phyloP scores from a whole-genome alignment of 192 early-diverging fungal genomes.

The Pilaira anomala region DNA sequence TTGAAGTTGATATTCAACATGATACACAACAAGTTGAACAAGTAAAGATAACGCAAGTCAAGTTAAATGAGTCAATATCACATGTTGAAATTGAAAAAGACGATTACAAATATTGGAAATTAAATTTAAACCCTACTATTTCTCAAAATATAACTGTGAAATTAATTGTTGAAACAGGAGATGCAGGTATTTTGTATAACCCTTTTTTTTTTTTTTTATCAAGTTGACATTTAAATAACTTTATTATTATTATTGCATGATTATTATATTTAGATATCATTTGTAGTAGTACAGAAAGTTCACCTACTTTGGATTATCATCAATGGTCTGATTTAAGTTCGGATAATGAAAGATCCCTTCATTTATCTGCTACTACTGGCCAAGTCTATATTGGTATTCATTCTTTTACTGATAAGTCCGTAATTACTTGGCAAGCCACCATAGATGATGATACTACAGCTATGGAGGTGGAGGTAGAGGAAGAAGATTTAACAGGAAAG shows the following conservation, averaged over 20 bases:
- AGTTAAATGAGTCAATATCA: conserved; percentile 21
- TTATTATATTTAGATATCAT: conserved; percentile 40
- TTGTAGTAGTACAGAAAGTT: conserved; percentile 23
- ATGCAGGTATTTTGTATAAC: too few species aligned
- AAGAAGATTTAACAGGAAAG: conserved; percentile 13
- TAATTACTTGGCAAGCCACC: conserved; percentile 2
- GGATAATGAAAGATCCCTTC: conserved; percentile 11
- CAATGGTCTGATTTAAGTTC: conserved; percentile 46
- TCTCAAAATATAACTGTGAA: conserved; percentile 2
- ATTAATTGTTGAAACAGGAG: conserved; percentile 20
- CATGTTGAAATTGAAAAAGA: background rate
- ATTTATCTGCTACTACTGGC: conserved; percentile 14
- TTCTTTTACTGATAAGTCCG: conserved; percentile 22
- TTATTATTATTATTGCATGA: conserved; percentile 7
- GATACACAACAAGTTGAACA: conserved; percentile 12
- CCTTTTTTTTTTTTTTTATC: too few species aligned
- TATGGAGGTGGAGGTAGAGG: background rate
- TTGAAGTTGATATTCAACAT: conserved; percentile 60
- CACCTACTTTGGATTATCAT: conserved; percentile 42
- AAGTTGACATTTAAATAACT: background rate
- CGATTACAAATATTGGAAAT: conserved; percentile 17
- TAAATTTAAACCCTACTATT: background rate
- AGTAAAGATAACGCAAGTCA: conserved; percentile 11
- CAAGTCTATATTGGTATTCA: conserved; percentile 41
- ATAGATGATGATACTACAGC: conserved; percentile 9